phyloP scores from a whole-genome alignment of 768 basidiomycete species.

The Suillus paluster region DNA sequence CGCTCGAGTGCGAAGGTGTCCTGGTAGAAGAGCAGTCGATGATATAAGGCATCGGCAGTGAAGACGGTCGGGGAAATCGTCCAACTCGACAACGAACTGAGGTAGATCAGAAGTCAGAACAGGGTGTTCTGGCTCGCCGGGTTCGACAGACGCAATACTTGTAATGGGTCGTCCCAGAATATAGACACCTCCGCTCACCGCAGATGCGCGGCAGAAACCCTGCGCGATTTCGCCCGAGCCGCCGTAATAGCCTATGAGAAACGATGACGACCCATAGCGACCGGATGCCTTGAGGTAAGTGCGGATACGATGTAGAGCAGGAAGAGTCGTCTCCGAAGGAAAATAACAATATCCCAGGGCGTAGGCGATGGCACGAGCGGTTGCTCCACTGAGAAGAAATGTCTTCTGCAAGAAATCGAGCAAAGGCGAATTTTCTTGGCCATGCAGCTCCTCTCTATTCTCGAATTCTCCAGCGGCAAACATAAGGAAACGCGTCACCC shows the following conservation, averaged over 20 bases:
- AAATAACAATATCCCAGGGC: constrained; percentile 75
- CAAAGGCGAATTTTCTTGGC: constrained; percentile 61
- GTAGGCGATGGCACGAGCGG: constrained; percentile 68
- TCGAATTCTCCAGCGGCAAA: constrained; percentile 83
- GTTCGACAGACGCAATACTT: constrained; percentile 35
- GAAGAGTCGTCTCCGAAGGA: constrained; percentile 63
- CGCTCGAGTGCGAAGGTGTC: constrained; percentile 25
- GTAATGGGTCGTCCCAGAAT: constrained; percentile 58
- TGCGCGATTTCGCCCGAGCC: constrained; percentile 91
- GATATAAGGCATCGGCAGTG: constrained; percentile 60
- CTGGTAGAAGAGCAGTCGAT: constrained; percentile 42
- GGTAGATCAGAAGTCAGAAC: constrained; percentile 6
- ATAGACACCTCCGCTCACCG: constrained; percentile 78
- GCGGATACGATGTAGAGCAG: constrained; percentile 71
- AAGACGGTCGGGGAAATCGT: constrained; percentile 64
- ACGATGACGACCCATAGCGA: constrained; percentile 86
- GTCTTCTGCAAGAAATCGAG: constrained; percentile 61
- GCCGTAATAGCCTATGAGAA: constrained; percentile 94
- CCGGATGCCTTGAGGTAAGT: constrained; percentile 79
- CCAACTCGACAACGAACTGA: constrained; percentile 53
- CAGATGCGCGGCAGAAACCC: constrained; percentile 86
- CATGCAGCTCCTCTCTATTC: constrained; percentile 57
- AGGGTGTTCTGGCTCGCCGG: constrained; percentile 25
- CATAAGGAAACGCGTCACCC: constrained; percentile 89
- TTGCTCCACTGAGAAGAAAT: constrained; percentile 65